Conservation (phyloP, 139 green algal genomes). For the Desmodesmus armatus region DNA sequence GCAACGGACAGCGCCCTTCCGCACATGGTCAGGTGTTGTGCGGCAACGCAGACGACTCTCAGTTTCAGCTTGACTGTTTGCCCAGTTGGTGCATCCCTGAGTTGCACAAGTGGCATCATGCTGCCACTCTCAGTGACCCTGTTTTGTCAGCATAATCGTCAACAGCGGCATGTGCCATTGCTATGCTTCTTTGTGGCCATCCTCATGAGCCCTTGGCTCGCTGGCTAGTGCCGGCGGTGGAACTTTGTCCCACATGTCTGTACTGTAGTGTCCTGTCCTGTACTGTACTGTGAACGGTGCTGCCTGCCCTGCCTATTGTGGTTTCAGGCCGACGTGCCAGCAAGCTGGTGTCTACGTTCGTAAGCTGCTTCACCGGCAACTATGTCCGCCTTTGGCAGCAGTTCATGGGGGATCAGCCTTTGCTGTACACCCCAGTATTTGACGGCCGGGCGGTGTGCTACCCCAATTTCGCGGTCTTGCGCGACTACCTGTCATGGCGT, state of each 20-base stretch:
- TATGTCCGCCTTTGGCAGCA: conserved; percentile 86
- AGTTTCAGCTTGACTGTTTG: background rate
- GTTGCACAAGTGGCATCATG: background rate
- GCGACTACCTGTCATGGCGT: conserved; percentile 95
- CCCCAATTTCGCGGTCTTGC: conserved; percentile 70
- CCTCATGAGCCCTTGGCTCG: background rate
- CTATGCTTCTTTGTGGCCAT: background rate
- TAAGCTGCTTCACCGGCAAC: conserved; percentile 86
- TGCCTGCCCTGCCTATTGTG: too few relatives aligned
- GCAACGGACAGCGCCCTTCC: background rate
- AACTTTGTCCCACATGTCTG: too few relatives aligned
- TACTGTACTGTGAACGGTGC: background rate
- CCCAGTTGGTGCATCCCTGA: too few relatives aligned
- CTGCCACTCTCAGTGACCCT: background rate
- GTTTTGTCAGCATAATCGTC: background rate
- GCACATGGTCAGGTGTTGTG: background rate
- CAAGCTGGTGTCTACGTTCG: conserved; percentile 90
- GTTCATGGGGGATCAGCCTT: conserved; percentile 45
- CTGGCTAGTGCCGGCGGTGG: background rate
- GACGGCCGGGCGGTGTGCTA: conserved; percentile 92
- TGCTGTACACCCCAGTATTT: conserved; percentile 90
- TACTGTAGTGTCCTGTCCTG: background rate
- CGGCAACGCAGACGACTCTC: too few relatives aligned
- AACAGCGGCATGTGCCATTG: background rate
- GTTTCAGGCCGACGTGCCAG: conserved; percentile 72